These are phyloP conservation scores for Geotrichum reessii DNA, from an alignment of 1,139 yeast species.

Conservation along the genomic window DNA sequence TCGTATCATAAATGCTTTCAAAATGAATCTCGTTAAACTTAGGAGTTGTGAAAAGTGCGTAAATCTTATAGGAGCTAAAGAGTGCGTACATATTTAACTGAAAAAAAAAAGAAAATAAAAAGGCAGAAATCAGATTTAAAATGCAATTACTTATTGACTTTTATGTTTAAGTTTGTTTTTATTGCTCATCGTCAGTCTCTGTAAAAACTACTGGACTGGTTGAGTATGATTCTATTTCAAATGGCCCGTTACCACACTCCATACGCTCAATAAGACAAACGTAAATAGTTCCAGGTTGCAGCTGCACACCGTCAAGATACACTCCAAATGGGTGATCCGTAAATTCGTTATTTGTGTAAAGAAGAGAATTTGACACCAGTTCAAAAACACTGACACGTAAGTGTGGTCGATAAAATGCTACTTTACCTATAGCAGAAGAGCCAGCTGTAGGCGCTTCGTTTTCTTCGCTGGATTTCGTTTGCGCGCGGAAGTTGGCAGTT, in stretches of 20 bases:
- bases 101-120: not conserved
- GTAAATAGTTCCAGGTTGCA: conserved; percentile 19
- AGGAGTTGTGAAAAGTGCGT: too few relatives aligned
- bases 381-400: conserved; percentile 33
- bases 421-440: not conserved
- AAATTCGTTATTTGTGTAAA: conserved; percentile 41
- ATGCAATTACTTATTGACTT: too few relatives aligned
- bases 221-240: conserved; percentile 22
- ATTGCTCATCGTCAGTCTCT: not conserved
- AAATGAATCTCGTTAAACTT: too few relatives aligned
- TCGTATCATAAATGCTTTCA: too few relatives aligned
- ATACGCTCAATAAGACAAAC: conserved; percentile 28
- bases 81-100: too few relatives aligned
- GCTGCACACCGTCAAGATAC: conserved; percentile 35
- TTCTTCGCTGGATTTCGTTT: conserved; percentile 6
- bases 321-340: conserved; percentile 44
- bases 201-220: conserved; percentile 20
- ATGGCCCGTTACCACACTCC: conserved; percentile 31
- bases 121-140: not conserved
- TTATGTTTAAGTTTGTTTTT: not conserved
- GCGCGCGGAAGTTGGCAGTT: conserved; percentile 16
- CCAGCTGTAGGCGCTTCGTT: not conserved
- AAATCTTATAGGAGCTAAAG: too few relatives aligned
- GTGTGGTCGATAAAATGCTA: conserved; percentile 26
- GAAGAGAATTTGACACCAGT: conserved; percentile 21